Evolutionary conservation across 352 stramenopile species (phyloP).

Genomic region (Globisporangium polare): DNA sequence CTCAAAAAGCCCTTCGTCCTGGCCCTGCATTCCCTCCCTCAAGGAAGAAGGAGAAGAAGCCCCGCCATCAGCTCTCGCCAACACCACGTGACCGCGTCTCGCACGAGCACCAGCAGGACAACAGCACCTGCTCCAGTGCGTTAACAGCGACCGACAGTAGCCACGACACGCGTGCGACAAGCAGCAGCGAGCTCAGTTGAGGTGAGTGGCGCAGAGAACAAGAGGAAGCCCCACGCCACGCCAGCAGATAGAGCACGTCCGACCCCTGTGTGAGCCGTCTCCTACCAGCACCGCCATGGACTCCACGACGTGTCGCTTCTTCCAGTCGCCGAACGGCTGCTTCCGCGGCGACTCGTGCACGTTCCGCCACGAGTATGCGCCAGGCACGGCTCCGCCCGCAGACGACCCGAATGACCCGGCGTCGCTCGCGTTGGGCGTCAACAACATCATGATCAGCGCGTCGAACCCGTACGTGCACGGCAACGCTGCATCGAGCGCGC

Average conservation of each 20-base stretch:
- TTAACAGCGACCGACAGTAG: neutral
- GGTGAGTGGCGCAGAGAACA: neutral
- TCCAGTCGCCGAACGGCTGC: conserved; percentile 63
- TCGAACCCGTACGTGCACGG: conserved; percentile 38
- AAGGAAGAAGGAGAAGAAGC: neutral
- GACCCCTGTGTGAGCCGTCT: neutral
- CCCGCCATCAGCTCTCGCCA: neutral
- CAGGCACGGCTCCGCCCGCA: neutral
- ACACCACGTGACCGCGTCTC: neutral
- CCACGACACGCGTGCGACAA: neutral
- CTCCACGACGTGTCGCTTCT: conserved; percentile 56
- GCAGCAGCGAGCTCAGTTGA: neutral
- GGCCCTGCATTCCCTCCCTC: conserved; percentile 2
- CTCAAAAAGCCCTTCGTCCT: conserved; percentile 1
- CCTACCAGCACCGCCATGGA: conserved; percentile 3
- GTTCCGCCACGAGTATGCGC: conserved; percentile 46
- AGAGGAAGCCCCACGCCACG: too few relatives aligned
- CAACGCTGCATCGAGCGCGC: conserved; percentile 4
- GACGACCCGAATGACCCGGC: neutral
- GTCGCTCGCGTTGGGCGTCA: neutral
- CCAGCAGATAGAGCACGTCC: neutral
- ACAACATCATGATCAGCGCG: conserved; percentile 19
- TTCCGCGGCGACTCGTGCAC: conserved; percentile 61
- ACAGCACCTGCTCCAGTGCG: neutral
- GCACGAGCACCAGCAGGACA: neutral